Base-by-base conservation (phyloP, 805 yeast species). In the Zygoascus bituminiphila region DNA sequence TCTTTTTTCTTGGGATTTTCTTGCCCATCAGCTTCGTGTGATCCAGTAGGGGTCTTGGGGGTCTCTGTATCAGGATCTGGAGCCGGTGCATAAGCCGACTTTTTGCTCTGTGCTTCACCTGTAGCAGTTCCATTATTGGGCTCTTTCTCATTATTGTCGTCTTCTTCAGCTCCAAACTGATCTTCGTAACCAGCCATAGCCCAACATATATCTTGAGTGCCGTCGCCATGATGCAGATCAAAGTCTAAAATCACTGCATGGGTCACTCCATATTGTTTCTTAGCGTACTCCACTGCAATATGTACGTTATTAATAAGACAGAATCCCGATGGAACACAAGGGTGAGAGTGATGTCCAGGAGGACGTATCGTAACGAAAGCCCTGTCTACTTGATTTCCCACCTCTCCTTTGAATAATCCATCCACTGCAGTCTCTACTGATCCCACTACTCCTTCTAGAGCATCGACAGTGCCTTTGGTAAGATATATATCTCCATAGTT, bases 161-260 rank as follows among this genome's bases (percentile, higher is more conserved):
- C 54, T 4, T 44, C 62, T 2, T 52, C 57, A 14, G 72, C 76
- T 25, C 71, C 76, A 45, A 66, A 69, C 40, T 74, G 78, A 24
- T 72, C 70, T 49, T 73, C 71, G 56, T 78, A 75, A 0, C 87
- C 86, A 0, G 84, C 84, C 53, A 85, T 71, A 57, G 79, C 81
- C 88, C 89, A 86, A 57, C 89, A 80, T 23, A 86, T 82, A 62
- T 86, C 94, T 57, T 87, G 95, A 5, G 86, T 76, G 12, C 95
- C 95, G 64, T 86, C 95, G 15, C 95, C 95, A 60, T 86, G 95
- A 60, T 86, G 95, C 38, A 86, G 70, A 62, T 86, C 95, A 53
- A 87, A 82, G 62, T 86, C 95, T 25, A 86, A 65, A 17, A 86
- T 82, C 0, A 83, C 88, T 15, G 88, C 88, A 66, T 86, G 95